phyloP scores from a whole-genome alignment of 2,329 filamentous ascomycete genomes.

The Orbilia ellipsospora region DNA sequence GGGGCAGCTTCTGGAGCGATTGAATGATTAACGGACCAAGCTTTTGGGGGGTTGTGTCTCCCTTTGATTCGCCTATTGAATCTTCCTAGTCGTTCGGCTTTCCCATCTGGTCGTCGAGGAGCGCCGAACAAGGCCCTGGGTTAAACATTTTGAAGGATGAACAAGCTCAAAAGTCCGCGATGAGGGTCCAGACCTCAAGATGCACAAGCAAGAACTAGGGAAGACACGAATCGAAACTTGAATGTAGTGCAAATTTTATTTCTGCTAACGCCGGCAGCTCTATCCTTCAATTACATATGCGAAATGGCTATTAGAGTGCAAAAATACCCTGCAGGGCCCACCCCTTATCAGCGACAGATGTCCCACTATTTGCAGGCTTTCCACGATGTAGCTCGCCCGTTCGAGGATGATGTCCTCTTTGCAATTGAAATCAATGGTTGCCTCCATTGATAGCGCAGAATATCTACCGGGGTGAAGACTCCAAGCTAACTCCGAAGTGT shows the following conservation, averaged over 20 bases:
- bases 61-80: slow-evolving; percentile 45
- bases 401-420: not conserved
- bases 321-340: not conserved
- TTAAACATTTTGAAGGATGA: too few relatives aligned
- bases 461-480: slow-evolving; percentile 35
- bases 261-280: slow-evolving; percentile 37
- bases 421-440: slow-evolving; percentile 14
- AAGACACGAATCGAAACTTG: slow-evolving; percentile 27
- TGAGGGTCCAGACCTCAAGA: slow-evolving; percentile 1
- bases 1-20: slow-evolving; percentile 9
- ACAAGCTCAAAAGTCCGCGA: not conserved
- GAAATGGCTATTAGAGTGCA: too few relatives aligned
- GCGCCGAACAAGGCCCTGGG: slow-evolving; percentile 31
- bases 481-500: slow-evolving; percentile 19
- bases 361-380: not conserved
- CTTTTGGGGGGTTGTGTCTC: not conserved
- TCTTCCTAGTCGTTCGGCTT: slow-evolving; percentile 32
- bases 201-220: not conserved
- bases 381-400: not conserved
- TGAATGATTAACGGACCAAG: too few relatives aligned
- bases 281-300: slow-evolving; percentile 3
- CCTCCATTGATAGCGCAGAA: slow-evolving; percentile 32
- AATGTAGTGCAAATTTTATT: slow-evolving; percentile 39
- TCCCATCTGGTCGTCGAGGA: slow-evolving; percentile 44
- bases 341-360: slow-evolving; percentile 42